Evolutionary conservation across 176 grass and related monocot species (phyloP).

Genomic region (Secale cereale): DNA sequence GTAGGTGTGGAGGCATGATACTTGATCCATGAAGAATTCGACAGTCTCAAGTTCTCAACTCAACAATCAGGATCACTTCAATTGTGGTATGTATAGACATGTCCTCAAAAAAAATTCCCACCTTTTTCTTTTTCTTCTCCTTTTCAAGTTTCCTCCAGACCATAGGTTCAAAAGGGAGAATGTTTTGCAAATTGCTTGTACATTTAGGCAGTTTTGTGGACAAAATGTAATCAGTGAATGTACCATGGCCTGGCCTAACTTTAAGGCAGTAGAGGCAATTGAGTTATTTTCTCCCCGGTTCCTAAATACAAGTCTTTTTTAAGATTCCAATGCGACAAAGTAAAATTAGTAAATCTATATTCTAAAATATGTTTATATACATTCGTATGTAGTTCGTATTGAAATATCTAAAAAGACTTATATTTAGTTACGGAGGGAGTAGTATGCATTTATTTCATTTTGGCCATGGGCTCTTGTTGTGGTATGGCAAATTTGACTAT

Average conservation of each 20-base stretch:
- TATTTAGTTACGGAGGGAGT: background rate
- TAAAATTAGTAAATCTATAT: too few relatives aligned
- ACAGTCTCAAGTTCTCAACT: background rate
- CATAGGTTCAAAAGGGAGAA: background rate
- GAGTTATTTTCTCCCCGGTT: too few relatives aligned
- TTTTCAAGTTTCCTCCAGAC: background rate
- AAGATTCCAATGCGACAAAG: too few relatives aligned
- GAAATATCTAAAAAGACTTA: too few relatives aligned
- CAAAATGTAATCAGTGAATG: slow-evolving; percentile 8
- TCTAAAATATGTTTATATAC: too few relatives aligned
- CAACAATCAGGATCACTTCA: background rate
- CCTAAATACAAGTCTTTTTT: too few relatives aligned
- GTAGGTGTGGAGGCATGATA: slow-evolving; percentile 75
- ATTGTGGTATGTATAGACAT: slow-evolving; percentile 9
- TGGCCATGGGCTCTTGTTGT: background rate
- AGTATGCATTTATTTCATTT: slow-evolving; percentile 11
- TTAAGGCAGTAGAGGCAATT: slow-evolving; percentile 17
- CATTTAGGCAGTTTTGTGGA: slow-evolving; percentile 22
- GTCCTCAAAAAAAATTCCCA: too few relatives aligned
- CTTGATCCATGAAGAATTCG: slow-evolving; percentile 49
- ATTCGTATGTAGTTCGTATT: too few relatives aligned
- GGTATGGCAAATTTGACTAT: too few relatives aligned
- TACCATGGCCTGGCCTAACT: slow-evolving; percentile 21
- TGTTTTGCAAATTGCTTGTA: slow-evolving; percentile 12
- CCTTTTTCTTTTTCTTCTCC: background rate